Evolutionary conservation across 2,329 filamentous ascomycete genomes (phyloP).

Genomic region (Helicocarpus griseus): DNA sequence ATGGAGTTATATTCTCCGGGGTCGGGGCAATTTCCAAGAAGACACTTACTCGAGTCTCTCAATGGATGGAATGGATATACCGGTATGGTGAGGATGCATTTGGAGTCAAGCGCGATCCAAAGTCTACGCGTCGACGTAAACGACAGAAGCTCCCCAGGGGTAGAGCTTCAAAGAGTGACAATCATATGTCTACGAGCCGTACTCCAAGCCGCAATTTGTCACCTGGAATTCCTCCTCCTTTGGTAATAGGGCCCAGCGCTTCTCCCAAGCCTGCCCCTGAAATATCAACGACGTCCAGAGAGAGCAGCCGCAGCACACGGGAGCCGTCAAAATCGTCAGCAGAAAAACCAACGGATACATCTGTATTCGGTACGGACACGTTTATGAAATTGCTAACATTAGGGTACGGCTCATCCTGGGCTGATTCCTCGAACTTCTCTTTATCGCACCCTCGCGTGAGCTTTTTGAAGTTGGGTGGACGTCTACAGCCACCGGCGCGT

Average conservation of each 20-base stretch:
- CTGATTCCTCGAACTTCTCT: slow-evolving; percentile 25
- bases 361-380: slow-evolving; percentile 31
- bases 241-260: slow-evolving; percentile 22
- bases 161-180: background rate
- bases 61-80: slow-evolving; percentile 86
- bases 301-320: slow-evolving; percentile 12
- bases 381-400: slow-evolving; percentile 42
- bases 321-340: slow-evolving; percentile 2
- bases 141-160: slow-evolving; percentile 11
- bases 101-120: slow-evolving; percentile 70
- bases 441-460: slow-evolving; percentile 19
- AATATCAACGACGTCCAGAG: slow-evolving; percentile 9
- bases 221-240: slow-evolving; percentile 36
- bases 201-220: slow-evolving; percentile 19
- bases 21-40: slow-evolving; percentile 60
- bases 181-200: background rate
- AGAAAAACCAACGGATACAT: slow-evolving; percentile 17
- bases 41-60: slow-evolving; percentile 62
- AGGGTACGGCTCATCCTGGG: slow-evolving; percentile 41
- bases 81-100: slow-evolving; percentile 76
- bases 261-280: slow-evolving; percentile 10
- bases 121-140: slow-evolving; percentile 48
- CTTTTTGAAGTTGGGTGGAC: slow-evolving; percentile 16
- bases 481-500: background rate
- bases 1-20: slow-evolving; percentile 81